A percentile compares a stretch with the other conserved stretches of the same genome.
Evolutionary conservation across 805 yeast genomes (phyloP).

Genomic region (Pichia exigua): DNA sequence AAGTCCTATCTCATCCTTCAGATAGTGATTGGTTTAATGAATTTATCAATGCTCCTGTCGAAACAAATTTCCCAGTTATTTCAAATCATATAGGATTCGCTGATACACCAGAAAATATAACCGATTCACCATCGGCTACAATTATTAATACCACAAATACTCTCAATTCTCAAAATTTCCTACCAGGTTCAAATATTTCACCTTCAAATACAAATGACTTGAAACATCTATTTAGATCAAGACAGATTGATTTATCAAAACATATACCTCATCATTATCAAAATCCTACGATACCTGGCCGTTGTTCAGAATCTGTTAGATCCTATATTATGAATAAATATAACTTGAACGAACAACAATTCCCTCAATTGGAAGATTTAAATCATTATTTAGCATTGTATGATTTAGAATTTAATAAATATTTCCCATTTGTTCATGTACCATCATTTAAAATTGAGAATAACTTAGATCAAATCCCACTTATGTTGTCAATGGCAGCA

Average conservation of each 20-base stretch:
- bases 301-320: constrained; percentile 47
- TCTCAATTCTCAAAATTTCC: constrained; percentile 6
- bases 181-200: not conserved
- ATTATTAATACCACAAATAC: constrained; percentile 1
- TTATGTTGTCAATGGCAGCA: constrained; percentile 73
- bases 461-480: constrained; percentile 49
- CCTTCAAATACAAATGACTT: constrained; percentile 36
- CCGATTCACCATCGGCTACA: constrained; percentile 29
- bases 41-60: constrained; percentile 60
- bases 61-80: constrained; percentile 44
- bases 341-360: constrained; percentile 47
- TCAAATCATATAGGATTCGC: constrained; percentile 56
- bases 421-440: constrained; percentile 78
- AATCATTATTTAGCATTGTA: constrained; percentile 70
- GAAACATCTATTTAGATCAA: constrained; percentile 51
- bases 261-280: constrained; percentile 30
- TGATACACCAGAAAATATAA: constrained; percentile 29
- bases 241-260: constrained; percentile 60
- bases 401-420: constrained; percentile 69
- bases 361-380: constrained; percentile 70
- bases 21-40: constrained; percentile 60
- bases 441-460: constrained; percentile 46
- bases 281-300: constrained; percentile 24
- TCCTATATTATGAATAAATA: constrained; percentile 44
- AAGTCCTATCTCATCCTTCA: constrained; percentile 10